phyloP scores from a whole-genome alignment of 139 green algal species.

The Chlorella sp. region DNA sequence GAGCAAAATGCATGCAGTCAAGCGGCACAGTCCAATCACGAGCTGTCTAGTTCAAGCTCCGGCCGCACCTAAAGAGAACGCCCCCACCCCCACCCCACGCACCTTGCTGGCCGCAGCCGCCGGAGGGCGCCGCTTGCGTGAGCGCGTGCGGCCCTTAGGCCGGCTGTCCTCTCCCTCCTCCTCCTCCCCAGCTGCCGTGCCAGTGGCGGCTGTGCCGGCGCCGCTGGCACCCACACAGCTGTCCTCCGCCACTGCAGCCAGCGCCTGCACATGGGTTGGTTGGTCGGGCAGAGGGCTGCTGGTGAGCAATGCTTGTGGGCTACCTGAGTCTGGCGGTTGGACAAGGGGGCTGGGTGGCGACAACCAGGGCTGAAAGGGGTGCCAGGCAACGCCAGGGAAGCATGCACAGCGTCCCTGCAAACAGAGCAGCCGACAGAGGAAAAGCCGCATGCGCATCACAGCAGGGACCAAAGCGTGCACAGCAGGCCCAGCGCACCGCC shows the following conservation, averaged over 20 bases:
- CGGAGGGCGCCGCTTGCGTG: constrained; percentile 28
- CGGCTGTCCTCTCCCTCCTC: not conserved
- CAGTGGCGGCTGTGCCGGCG: not conserved
- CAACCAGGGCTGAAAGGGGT: not conserved
- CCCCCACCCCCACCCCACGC: too few species aligned
- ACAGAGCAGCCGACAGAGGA: not conserved
- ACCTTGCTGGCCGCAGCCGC: not conserved
- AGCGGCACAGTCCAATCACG: too few species aligned
- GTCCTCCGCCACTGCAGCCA: not conserved
- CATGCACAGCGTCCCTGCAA: too few species aligned
- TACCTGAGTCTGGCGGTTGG: too few species aligned
- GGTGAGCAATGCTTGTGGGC: too few species aligned
- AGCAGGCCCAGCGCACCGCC: too few species aligned
- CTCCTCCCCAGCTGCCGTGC: not conserved
- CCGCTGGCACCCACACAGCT: not conserved
- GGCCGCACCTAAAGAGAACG: too few species aligned
- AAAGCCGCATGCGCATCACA: not conserved
- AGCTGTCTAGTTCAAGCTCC: too few species aligned
- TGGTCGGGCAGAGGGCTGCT: too few species aligned
- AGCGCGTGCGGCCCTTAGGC: not conserved
- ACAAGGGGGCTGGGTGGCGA: too few species aligned
- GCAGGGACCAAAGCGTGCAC: not conserved
- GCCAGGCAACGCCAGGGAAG: too few species aligned
- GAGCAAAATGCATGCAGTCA: too few species aligned
- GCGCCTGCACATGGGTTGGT: not conserved